Conservation (phyloP, 75 land plant genomes). For the Pinus taeda region DNA sequence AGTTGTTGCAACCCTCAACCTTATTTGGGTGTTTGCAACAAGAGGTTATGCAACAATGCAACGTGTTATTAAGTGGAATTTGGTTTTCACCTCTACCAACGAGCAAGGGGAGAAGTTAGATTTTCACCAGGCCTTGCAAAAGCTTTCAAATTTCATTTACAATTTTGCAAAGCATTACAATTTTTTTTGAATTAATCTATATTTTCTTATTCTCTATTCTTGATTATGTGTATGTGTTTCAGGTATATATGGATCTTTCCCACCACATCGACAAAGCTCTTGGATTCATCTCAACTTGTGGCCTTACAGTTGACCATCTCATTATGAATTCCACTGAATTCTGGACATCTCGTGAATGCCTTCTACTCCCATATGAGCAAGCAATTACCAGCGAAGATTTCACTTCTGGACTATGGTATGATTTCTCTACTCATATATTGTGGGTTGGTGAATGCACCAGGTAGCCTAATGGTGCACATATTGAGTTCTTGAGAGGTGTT, state of each 20-base stretch:
- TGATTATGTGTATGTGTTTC: background rate
- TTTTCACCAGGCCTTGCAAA: background rate
- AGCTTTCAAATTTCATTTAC: background rate
- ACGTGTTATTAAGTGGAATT: conserved; percentile 9
- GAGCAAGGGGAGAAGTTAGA: conserved; percentile 8
- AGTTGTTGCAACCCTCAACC: conserved; percentile 2
- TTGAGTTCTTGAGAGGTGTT: conserved; percentile 57
- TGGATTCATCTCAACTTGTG: conserved; percentile 21
- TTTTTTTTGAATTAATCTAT: no score
- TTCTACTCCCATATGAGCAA: conserved; percentile 48
- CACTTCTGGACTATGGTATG: conserved; percentile 27
- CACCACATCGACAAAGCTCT: conserved; percentile 14
- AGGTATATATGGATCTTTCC: conserved; percentile 10
- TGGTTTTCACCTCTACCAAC: conserved; percentile 13
- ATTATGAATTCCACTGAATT: conserved; percentile 30
- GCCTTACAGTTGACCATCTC: conserved; percentile 29
- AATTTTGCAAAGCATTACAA: background rate
- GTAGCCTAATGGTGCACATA: conserved; percentile 60
- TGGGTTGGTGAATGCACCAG: conserved; percentile 56
- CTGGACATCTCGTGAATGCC: conserved; percentile 43
- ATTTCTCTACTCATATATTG: conserved; percentile 39
- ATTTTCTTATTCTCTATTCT: background rate
- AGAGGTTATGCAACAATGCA: conserved; percentile 22
- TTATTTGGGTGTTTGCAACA: no score
- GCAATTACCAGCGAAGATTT: conserved; percentile 42